Evolutionary conservation across 2,329 filamentous ascomycete genomes (phyloP), one percentile per base, ranked within the genome.

Genomic region (Neobulgaria alba): DNA sequence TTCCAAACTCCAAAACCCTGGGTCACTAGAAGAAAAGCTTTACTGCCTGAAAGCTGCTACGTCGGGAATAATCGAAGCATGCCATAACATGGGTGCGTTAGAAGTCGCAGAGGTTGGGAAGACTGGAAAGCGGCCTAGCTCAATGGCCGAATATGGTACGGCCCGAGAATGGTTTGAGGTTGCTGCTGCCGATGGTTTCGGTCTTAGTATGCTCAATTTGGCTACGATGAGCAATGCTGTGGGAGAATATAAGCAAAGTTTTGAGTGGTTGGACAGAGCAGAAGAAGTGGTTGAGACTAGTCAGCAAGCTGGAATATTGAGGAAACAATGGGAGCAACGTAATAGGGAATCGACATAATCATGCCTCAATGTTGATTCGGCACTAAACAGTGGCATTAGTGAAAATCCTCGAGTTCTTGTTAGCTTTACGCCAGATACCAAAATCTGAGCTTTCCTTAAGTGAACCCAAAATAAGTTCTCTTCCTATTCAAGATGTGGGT

Each of bases 1-100:
- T n/a, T 53, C 57, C 3, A 37, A 52, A 15, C 20, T 53, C 2
- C 26, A 52, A 30, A 46, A 9, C 3, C 15, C 12, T 5, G 20
- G 41, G 0, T 53, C 53, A 5, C n/a, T 33, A 9, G 36, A 46
- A 7, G 45, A 55, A 18, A 38, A 53, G 26, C 36, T 48, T 0
- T 59, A 57, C 40, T 21, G 59, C 8, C 33, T 55, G 2, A 58
- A 59, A 45, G 57, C 58, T 15, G 57, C 58, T 8, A 44, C 46
- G 1, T 51, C 54, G 0, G 57, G 58, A 2, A 46, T 60, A 15
- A 9, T 41, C 2, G 56, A 57, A 26, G 58, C 58, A n/a, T 51
- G 38, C n/a, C 50, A 56, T 14, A 52, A 55, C 36, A 48, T 60
- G 14, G 57, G 56, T n/a, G 42, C 36, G 9, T 21, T 57, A 3